A percentile compares a stretch with the other conserved stretches of the same genome.
phyloP scores from a whole-genome alignment of 1,139 yeast species.

The Schizosaccharomyces versatilis region DNA sequence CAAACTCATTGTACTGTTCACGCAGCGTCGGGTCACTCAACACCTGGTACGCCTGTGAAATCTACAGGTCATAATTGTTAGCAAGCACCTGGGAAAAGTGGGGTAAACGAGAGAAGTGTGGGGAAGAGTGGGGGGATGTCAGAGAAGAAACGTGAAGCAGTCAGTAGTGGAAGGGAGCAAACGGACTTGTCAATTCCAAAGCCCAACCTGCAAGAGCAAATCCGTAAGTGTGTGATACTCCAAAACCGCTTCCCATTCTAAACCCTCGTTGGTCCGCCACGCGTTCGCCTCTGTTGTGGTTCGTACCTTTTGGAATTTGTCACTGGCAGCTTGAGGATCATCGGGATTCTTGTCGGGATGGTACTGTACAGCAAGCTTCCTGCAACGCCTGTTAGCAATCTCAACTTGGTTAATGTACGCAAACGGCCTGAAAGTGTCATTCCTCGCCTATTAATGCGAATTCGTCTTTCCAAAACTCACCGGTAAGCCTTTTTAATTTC shows the following conservation, averaged over 20 bases:
- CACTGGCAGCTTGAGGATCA: slow-evolving; percentile 14
- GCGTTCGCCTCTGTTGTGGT: too few relatives aligned
- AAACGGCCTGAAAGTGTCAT: slow-evolving; percentile 16
- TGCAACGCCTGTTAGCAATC: slow-evolving; percentile 80
- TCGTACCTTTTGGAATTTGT: slow-evolving; percentile 14
- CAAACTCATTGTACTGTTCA: slow-evolving; percentile 58
- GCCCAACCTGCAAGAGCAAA: not conserved
- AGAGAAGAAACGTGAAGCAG: too few relatives aligned
- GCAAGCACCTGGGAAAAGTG: too few relatives aligned
- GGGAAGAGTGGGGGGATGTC: too few relatives aligned
- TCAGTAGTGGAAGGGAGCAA: too few relatives aligned
- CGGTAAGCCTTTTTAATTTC: slow-evolving; percentile 58
- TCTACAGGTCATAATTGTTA: slow-evolving; percentile 22
- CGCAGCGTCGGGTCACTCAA: slow-evolving; percentile 55
- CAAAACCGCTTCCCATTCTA: slow-evolving; percentile 4
- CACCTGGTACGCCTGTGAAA: slow-evolving; percentile 67
- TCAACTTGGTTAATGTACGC: slow-evolving; percentile 47
- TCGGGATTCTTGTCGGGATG: slow-evolving; percentile 12
- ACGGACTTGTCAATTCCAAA: slow-evolving; percentile 19
- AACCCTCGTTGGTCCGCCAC: slow-evolving; percentile 60
- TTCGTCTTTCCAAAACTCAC: not conserved
- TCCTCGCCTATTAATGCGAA: too few relatives aligned
- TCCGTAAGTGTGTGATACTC: too few relatives aligned
- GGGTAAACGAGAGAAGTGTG: too few relatives aligned
- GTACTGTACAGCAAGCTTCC: slow-evolving; percentile 24